Conservation (phyloP, 345 rosid species). For the Cochlearia excelsa region DNA sequence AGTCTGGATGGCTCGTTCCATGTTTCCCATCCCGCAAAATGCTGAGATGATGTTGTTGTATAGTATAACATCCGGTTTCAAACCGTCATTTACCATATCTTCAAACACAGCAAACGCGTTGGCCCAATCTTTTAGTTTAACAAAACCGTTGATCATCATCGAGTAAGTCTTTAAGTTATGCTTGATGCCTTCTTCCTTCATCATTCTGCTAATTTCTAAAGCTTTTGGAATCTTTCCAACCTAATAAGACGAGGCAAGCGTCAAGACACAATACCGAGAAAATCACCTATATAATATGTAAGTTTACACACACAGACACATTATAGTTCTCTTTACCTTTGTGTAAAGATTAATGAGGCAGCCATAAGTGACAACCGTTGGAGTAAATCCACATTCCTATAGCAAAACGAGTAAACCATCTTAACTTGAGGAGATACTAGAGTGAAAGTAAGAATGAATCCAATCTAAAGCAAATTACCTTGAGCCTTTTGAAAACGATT, state of each 20-base stretch:
- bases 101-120: constrained; percentile 88
- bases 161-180: constrained; percentile 95
- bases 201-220: constrained; percentile 70
- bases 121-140: constrained; percentile 90
- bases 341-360: constrained; percentile 81
- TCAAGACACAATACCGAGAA: constrained; percentile 11
- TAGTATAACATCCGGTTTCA: constrained; percentile 84
- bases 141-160: constrained; percentile 89
- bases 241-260: constrained; percentile 39
- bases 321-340: constrained; percentile 47
- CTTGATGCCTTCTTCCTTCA: constrained; percentile 68
- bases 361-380: constrained; percentile 84
- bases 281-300: neutral
- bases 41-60: constrained; percentile 82
- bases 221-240: constrained; percentile 85
- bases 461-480: constrained; percentile 46
- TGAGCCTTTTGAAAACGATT: constrained; percentile 81
- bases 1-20: constrained; percentile 79
- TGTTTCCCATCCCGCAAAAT: constrained; percentile 97
- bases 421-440: constrained; percentile 19
- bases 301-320: neutral
- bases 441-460: neutral
- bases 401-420: constrained; percentile 13
- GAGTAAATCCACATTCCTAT: constrained; percentile 89
- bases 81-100: constrained; percentile 66